Evolutionary conservation across 768 basidiomycete species (phyloP).

Genomic region (Agrocybe praecox): DNA sequence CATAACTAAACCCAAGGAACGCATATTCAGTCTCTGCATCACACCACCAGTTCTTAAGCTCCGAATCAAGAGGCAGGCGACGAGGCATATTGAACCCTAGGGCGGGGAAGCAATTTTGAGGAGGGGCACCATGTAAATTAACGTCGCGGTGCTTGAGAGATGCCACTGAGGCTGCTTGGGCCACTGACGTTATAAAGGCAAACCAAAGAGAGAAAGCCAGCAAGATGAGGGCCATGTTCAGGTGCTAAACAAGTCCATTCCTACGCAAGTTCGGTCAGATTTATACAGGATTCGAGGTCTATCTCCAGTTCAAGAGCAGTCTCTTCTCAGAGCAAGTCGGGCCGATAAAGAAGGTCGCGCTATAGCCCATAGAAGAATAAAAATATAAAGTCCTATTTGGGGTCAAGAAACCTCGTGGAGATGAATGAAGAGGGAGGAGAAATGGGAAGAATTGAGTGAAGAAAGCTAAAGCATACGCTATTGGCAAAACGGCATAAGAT

Average conservation of each 20-base stretch:
- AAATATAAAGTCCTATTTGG: neutral
- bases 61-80: slow-evolving; percentile 35
- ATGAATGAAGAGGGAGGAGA: neutral
- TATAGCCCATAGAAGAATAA: neutral
- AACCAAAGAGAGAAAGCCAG: neutral
- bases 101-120: slow-evolving; percentile 40
- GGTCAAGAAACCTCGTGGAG: neutral
- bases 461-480: neutral
- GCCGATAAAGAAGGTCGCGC: neutral
- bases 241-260: neutral
- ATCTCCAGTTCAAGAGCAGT: neutral
- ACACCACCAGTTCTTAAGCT: slow-evolving; percentile 66
- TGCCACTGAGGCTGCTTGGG: neutral
- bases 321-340: neutral
- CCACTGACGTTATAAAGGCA: neutral
- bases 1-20: slow-evolving; percentile 80
- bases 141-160: neutral
- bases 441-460: neutral
- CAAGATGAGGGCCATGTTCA: neutral
- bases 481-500: neutral
- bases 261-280: neutral
- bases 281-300: neutral
- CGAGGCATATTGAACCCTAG: slow-evolving; percentile 58
- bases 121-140: neutral
- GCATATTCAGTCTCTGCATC: slow-evolving; percentile 63